Evolutionary conservation across 768 basidiomycete genomes (phyloP), one percentile per base, ranked within the genome.

Genomic region (Paxillus rubicundulus): DNA sequence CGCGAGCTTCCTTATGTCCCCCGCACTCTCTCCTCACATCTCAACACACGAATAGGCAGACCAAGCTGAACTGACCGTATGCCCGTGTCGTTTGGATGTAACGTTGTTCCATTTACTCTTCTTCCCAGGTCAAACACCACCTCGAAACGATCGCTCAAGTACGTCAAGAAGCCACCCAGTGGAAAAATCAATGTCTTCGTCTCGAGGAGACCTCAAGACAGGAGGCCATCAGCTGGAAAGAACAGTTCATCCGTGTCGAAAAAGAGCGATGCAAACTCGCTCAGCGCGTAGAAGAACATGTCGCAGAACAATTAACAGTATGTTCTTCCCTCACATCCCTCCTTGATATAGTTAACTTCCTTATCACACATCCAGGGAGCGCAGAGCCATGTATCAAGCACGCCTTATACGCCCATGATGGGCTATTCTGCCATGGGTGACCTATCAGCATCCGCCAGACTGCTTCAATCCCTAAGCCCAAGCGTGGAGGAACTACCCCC

Each of bases 241-340:
- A 87, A 18, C 86, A 88, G 59, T 89, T 87, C 65, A 71, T 84
- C 34, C 81, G 86, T 14, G 85, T 87, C 41, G 87, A 90, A 55
- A 76, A 84, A 50, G 86, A 89, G 51, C 78, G 86, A 50, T 79
- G 76, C 28, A 74, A 75, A 5, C 75, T 88, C 12, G 73, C 81
- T 8, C 76, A 77, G 5, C 75, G 81, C 38, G 64, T 85, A 9
- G 82, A 85, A 41, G 84, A 86, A 49, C 74, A 87, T 2, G 64
- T 84, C 9, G 66, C 78, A 5, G 81, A 82, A 47, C 74, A 74
- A 39, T 63, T 76, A 24, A 72, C 72, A 49, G 82, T 82, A 53
- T 45, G 78, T 70, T 20, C 20, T 17, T 45, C 43, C 13, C 39
- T 38, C 6, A 24, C 24, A 39, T 18, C n/a, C 28, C 28, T 30